These are phyloP conservation scores for Vaucheria bursata DNA, from an alignment of 352 stramenopile genomes.

Conservation along the genomic window DNA sequence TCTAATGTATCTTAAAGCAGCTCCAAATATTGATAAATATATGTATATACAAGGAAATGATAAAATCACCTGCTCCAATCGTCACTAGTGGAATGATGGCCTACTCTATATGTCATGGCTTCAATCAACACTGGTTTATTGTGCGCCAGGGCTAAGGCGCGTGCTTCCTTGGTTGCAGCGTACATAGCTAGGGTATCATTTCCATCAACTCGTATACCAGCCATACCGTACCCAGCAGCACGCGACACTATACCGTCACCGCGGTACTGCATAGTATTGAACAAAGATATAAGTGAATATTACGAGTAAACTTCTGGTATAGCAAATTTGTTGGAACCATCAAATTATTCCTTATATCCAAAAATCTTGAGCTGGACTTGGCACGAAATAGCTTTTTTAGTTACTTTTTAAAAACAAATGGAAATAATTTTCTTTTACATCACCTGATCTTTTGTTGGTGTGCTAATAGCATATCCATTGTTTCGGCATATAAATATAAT, in stretches of 20 bases:
- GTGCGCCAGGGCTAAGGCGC: slow-evolving; percentile 75
- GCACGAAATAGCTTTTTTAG: too few relatives aligned
- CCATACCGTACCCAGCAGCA: slow-evolving; percentile 88
- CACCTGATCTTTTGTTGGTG: background rate
- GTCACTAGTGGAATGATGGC: slow-evolving; percentile 96
- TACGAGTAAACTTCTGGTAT: too few relatives aligned
- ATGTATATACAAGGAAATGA: too few relatives aligned
- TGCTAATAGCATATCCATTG: slow-evolving; percentile 93
- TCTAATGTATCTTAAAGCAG: too few relatives aligned
- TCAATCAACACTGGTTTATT: slow-evolving; percentile 88
- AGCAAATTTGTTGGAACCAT: too few relatives aligned
- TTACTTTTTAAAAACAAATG: too few relatives aligned
- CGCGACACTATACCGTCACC: slow-evolving; percentile 90
- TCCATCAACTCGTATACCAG: slow-evolving; percentile 89
- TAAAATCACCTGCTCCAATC: slow-evolving; percentile 75
- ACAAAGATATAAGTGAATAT: too few relatives aligned
- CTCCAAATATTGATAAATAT: too few relatives aligned
- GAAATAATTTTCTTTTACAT: too few relatives aligned
- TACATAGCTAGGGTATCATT: slow-evolving; percentile 94
- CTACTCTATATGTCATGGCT: slow-evolving; percentile 94
- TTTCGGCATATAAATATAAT: slow-evolving; percentile 97
- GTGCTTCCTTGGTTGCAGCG: slow-evolving; percentile 73
- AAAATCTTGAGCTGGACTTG: too few relatives aligned
- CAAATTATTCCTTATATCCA: too few relatives aligned
- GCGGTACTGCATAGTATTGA: slow-evolving; percentile 91